Conservation (phyloP, 1,139 yeast species). For the Suhomyces chickasaworum region DNA sequence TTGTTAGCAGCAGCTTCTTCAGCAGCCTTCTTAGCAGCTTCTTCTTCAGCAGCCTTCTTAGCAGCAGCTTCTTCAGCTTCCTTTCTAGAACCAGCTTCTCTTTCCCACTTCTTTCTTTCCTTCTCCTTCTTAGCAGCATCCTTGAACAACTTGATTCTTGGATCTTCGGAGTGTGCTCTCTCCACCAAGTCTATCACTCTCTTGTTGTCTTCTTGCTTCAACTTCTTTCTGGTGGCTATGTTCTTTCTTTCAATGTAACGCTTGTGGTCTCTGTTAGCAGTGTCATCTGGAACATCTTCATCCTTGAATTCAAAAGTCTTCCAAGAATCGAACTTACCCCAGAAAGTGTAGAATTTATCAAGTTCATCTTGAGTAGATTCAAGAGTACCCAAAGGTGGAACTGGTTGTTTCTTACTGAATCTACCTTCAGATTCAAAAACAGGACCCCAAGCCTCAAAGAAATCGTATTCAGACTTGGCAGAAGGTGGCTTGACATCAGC, state of each 20-base stretch:
- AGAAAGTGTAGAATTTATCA: constrained; percentile 85
- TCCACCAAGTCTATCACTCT: constrained; percentile 85
- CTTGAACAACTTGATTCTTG: constrained; percentile 91
- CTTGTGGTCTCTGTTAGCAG: constrained; percentile 98
- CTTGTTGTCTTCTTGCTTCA: constrained; percentile 96
- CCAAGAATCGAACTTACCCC: constrained; percentile 98
- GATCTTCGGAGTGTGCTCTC: constrained; percentile 87
- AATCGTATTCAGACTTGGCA: constrained; percentile 65
- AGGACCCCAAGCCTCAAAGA: constrained; percentile 90
- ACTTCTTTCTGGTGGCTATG: constrained; percentile 94
- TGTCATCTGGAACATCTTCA: constrained; percentile 99
- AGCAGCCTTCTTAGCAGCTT: constrained; percentile 69
- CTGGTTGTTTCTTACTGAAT: constrained; percentile 89
- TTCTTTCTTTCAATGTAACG: constrained; percentile 98
- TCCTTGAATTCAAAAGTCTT: constrained; percentile 96
- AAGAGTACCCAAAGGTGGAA: constrained; percentile 74
- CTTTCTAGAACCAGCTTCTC: constrained; percentile 95
- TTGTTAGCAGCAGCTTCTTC: constrained; percentile 73
- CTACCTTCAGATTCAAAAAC: constrained; percentile 89
- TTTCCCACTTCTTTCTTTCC: constrained; percentile 96
- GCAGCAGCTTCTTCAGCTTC: constrained; percentile 87
- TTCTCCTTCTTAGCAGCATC: constrained; percentile 94
- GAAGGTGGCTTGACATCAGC: constrained; percentile 86
- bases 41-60: constrained; percentile 84
- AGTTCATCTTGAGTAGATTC: constrained; percentile 78